Base-by-base conservation (phyloP, 2,329 filamentous ascomycete genomes). In the Conoideocrella luteorostrata region DNA sequence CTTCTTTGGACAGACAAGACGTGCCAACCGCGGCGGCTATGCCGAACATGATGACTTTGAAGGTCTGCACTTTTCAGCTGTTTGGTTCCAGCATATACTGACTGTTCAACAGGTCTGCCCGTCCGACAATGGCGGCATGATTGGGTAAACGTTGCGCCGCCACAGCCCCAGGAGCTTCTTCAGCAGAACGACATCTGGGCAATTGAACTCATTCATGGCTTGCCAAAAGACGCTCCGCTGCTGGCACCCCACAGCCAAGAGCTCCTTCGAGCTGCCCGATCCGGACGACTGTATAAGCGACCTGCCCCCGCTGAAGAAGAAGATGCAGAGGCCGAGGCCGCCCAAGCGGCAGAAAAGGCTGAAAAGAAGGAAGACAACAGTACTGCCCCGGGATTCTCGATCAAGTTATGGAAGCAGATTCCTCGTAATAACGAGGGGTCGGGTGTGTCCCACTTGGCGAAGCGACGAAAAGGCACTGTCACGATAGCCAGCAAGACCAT, bases 41-140 rank as follows among this genome's bases (percentile, higher is more conserved):
- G 68, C 72, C 30, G 77, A 81, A 51, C 77, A 79, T 54, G 77
- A 81, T 56, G 77, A 80, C 50, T 80, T 80, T 44, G 77, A 81
- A 64, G 76, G 72, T 75, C 43, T 34, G 47, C 32, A 7, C 7
- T 4, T 22, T n/a, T 9, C 21, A 5, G 7, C 5, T 9, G 17
- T 11, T n/a, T 23, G 24, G 11, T 9, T 24, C 21, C 20, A 30
- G 41, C 45, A 39, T 23, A 33, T 50, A 44, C 52, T 62, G 43
- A 62, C 33, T 13, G 34, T n/a, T 13, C 20, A 26, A 71, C 78
- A 74, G 88, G 89, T 47, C 75, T 96, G 10, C 91, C 91, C 13
- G 85, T 96, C 46, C 84, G 89, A 57, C 88, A 95, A 76, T 97
- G 89, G 85, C 82, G 86, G 44, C 81, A 86, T 50, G 80, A 85